These are phyloP conservation scores for Vaccinium darrowii DNA, from an alignment of 148 eudicot genomes.

Conservation along the genomic window DNA sequence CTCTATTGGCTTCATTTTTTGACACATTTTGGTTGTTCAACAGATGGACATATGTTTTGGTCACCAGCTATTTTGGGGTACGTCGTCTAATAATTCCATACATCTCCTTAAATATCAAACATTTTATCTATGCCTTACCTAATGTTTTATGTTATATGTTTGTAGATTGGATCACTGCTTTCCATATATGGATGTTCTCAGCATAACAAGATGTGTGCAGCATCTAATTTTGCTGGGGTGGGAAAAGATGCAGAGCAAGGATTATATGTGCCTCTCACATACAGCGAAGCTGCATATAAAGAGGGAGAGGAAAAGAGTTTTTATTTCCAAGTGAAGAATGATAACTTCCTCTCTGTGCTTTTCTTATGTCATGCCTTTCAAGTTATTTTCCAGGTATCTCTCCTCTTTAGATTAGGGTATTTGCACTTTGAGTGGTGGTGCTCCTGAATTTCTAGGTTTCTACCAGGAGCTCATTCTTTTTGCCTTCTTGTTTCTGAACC, in stretches of 20 bases:
- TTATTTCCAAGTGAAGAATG: slow-evolving; percentile 14
- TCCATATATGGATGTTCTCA: slow-evolving; percentile 52
- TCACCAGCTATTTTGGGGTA: slow-evolving; percentile 68
- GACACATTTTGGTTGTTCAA: slow-evolving; percentile 27
- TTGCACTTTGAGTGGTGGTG: not conserved
- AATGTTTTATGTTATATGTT: not conserved
- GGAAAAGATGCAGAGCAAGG: slow-evolving; percentile 39
- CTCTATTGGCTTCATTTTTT: slow-evolving; percentile 7
- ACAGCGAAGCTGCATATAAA: slow-evolving; percentile 20
- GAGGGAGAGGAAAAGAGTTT: slow-evolving; percentile 7
- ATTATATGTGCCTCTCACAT: slow-evolving; percentile 35
- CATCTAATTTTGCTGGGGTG: not conserved
- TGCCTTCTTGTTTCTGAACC: not conserved
- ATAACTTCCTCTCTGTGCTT: slow-evolving; percentile 16
- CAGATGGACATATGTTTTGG: slow-evolving; percentile 73
- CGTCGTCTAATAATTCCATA: slow-evolving; percentile 11
- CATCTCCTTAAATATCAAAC: not conserved
- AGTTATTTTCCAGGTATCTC: slow-evolving; percentile 57
- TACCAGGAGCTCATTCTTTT: not conserved
- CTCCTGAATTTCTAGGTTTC: not conserved
- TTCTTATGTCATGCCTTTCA: slow-evolving; percentile 39
- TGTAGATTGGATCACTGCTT: slow-evolving; percentile 55
- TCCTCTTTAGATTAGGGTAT: not conserved
- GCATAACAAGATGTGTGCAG: slow-evolving; percentile 24
- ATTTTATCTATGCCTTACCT: slow-evolving; percentile 1